A percentile compares a stretch with the other conserved stretches of the same genome.
Conservation (phyloP, 2,329 filamentous ascomycete species). For the Alternaria conjuncta region DNA sequence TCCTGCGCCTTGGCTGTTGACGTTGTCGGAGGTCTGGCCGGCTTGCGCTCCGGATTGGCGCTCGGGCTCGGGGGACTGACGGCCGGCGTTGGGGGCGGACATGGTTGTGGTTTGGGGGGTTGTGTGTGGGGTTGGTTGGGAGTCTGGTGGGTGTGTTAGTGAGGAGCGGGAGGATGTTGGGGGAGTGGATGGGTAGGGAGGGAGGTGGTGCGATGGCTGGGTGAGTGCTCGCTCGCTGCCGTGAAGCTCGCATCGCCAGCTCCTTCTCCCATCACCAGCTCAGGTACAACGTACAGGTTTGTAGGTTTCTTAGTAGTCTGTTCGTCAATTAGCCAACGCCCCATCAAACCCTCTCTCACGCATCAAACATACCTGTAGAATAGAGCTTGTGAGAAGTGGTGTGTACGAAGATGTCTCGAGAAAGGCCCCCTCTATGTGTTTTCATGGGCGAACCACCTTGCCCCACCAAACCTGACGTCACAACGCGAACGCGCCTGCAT, state of each 20-base stretch:
- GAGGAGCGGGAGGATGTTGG: background rate
- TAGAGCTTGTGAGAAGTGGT: background rate
- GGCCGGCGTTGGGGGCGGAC: constrained; percentile 70
- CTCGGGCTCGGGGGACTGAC: constrained; percentile 79
- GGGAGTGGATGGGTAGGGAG: background rate
- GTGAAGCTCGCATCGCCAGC: background rate
- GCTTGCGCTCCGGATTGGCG: constrained; percentile 69
- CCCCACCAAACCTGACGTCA: constrained; percentile 36
- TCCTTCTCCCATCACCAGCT: background rate
- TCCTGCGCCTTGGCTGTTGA: constrained; percentile 58
- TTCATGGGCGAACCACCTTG: constrained; percentile 17
- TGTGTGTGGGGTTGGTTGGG: background rate
- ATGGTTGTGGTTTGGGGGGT: constrained; percentile 51
- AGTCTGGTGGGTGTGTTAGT: background rate
- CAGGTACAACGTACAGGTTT: background rate
- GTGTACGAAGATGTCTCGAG: background rate
- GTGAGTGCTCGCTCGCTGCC: background rate
- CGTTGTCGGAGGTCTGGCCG: constrained; percentile 63
- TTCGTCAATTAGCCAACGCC: background rate
- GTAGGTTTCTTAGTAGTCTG: background rate
- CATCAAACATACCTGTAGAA: background rate
- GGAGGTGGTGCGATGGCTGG: background rate
- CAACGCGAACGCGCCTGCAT: constrained; percentile 18
- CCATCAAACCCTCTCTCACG: background rate
- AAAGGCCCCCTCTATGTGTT: constrained; percentile 11